Conservation (phyloP, 306 rosid genomes). For the Ammopiptanthus mongolicus region DNA sequence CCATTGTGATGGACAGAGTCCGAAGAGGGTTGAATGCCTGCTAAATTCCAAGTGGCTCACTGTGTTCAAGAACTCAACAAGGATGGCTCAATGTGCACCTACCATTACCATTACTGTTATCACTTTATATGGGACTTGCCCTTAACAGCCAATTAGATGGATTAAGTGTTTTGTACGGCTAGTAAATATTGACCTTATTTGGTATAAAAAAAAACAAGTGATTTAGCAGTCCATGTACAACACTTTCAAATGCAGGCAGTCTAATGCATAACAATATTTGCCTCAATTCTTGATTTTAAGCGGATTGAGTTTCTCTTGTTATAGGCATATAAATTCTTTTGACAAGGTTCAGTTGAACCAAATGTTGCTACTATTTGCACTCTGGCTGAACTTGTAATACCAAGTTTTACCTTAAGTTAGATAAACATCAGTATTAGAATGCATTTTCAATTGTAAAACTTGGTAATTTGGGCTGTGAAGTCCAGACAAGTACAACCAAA, state of each 20-base stretch:
- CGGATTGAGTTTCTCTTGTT: background rate
- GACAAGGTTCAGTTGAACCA: background rate
- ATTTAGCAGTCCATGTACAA: background rate
- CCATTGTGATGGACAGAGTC: constrained; percentile 45
- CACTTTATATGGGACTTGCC: background rate
- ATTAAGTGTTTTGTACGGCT: background rate
- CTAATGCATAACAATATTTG: background rate
- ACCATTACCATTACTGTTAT: background rate
- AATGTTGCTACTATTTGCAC: background rate
- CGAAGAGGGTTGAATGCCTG: constrained; percentile 44
- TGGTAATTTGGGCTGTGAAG: background rate
- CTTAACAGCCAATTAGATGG: background rate
- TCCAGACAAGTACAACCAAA: background rate
- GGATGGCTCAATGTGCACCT: background rate
- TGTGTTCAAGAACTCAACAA: background rate
- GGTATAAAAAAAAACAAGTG: background rate
- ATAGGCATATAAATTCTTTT: background rate
- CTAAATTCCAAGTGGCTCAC: background rate
- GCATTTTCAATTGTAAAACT: background rate
- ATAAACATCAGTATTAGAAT: background rate
- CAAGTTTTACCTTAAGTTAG: background rate
- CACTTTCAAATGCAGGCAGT: background rate
- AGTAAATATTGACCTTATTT: background rate
- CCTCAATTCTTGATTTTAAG: background rate
- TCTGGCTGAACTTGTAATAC: background rate